These are phyloP conservation scores for Venturia carpophila DNA, from an alignment of 2,329 filamentous ascomycete species.

Conservation along the genomic window DNA sequence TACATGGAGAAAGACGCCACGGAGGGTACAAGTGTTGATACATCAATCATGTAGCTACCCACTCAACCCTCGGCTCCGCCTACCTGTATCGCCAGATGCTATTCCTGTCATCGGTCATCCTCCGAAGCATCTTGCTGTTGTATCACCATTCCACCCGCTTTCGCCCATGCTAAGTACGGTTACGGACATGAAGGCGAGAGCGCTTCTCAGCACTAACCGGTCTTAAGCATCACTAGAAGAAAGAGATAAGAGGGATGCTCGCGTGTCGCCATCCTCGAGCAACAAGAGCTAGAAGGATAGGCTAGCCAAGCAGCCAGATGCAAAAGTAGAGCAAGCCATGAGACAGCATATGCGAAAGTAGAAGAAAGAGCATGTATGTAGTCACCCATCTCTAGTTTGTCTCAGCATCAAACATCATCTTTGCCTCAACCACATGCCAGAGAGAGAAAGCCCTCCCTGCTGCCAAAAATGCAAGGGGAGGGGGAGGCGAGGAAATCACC, in stretches of 20 bases:
- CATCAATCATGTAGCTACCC: constrained; percentile 11
- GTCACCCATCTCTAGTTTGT: neutral
- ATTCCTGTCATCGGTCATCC: constrained; percentile 8
- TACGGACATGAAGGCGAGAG: neutral
- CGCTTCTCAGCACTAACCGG: neutral
- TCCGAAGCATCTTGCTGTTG: neutral
- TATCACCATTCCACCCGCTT: neutral
- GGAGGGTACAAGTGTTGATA: neutral
- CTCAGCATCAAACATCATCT: neutral
- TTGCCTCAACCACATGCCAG: neutral
- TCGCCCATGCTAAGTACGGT: neutral
- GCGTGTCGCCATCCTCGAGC: neutral
- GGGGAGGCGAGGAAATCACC: neutral
- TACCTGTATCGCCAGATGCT: constrained; percentile 1
- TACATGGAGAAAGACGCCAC: neutral
- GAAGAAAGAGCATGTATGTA: neutral
- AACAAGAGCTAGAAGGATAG: neutral
- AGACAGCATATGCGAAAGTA: constrained; percentile 5
- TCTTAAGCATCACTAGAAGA: neutral
- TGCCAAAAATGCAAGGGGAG: neutral
- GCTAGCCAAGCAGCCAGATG: neutral
- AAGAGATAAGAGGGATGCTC: neutral
- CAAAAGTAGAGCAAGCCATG: constrained; percentile 6
- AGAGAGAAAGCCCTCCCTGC: neutral
- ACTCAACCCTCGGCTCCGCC: neutral